Percentiles rank a stretch among this genome's conserved stretches.
These are phyloP conservation scores for Miscanthus lutarioriparius DNA, from an alignment of 176 grass and related monocot genomes.

Conservation along the genomic window DNA sequence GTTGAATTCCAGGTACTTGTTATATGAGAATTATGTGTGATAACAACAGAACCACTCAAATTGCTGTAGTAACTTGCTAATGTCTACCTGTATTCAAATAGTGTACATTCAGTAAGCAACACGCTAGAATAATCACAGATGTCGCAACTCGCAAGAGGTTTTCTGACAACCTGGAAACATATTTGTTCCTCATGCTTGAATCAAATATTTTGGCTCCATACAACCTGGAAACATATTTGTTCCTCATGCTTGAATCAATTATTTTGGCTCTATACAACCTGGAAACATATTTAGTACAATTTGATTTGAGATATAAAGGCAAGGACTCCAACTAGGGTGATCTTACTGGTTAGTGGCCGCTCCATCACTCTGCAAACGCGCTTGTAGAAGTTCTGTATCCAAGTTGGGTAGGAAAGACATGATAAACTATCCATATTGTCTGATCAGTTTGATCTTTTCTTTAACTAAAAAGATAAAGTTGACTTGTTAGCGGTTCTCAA, in stretches of 20 bases:
- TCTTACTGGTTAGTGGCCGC: not conserved
- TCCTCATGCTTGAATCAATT: not conserved
- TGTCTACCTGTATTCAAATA: not conserved
- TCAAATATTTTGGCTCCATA: not conserved
- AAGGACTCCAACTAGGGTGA: not conserved
- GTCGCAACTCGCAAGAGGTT: not conserved
- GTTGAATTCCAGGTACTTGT: constrained; percentile 93
- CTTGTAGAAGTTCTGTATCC: constrained; percentile 14
- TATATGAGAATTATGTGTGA: constrained; percentile 2
- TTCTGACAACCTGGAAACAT: not conserved
- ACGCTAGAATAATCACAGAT: not conserved
- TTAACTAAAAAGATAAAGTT: constrained; percentile 3
- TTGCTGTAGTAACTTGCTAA: constrained; percentile 5
- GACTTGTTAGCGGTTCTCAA: not conserved
- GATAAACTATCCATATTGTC: not conserved
- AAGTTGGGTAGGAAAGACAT: not conserved
- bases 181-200: not conserved
- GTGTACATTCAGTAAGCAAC: not conserved
- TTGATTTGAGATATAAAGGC: not conserved
- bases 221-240: not conserved
- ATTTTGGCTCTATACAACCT: not conserved
- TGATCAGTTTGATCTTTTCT: not conserved
- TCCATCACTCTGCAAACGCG: not conserved
- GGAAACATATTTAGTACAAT: not conserved
- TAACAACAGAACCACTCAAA: constrained; percentile 27